Base-by-base conservation (phyloP, 257 asterid genomes). In the Salvia hispanica region DNA sequence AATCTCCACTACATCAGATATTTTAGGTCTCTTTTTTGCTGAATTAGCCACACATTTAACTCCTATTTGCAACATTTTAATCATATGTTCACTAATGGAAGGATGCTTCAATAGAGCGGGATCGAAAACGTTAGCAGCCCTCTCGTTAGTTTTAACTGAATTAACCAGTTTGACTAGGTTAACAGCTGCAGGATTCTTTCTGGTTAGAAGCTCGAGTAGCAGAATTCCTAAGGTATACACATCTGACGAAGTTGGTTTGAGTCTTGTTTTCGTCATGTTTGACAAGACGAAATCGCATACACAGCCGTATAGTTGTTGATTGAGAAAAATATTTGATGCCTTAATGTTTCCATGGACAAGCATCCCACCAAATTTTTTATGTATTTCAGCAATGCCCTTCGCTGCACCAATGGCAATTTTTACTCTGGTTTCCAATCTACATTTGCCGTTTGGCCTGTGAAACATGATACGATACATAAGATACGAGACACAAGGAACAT, bases 181-280 rank as follows among this genome's bases (percentile, higher is more conserved):
- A 33, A 73, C 76, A 15, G 78, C 43, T 33, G 44, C 25, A 9
- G 66, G 72, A 63, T 78, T 18, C 59, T 70, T 74, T 48, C 74
- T 45, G 12, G 76, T 69, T 37, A 78, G 67, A 25, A 78, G 67
- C 44, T 77, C 74, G 4, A 77, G 74, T 2, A 77, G 66, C 50
- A 77, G 52, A 73, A 78, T 25, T 9, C 82, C 82, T 13, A 77
- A 73, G 79, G 68, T 25, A 66, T 73, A 73, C 13, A 77, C 82
- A 69, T 77, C 76, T 6, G 82, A 73, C 43, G 78, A 0, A 34
- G 39, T 34, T 0, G 39, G 39, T 34, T 0, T 34, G 39, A 34
- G 39, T 34, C 6, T 0, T 2, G 73, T 9, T 11, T 14, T 13
- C n/a, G 50, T 44, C 42, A 64, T 6, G 50, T 42, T 34, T 18